phyloP scores from a whole-genome alignment of 495 filamentous ascomycete genomes.

The Alectoria sarmentosa region DNA sequence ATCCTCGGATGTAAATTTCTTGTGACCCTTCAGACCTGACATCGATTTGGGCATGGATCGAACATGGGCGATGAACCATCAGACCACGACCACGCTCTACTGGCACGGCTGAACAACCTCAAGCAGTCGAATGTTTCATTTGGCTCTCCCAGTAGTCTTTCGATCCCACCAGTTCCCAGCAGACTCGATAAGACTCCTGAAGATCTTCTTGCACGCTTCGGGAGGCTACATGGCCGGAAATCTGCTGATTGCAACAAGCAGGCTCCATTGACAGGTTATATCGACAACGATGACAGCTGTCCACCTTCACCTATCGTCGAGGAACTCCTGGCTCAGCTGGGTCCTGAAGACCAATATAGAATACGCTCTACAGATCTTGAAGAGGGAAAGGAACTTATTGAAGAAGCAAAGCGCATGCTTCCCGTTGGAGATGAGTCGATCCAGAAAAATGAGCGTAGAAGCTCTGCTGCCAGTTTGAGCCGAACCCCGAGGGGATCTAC shows the following conservation, averaged over 20 bases:
- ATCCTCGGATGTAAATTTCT: no score
- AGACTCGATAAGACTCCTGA: conserved; percentile 21
- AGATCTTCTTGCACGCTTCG: conserved; percentile 31
- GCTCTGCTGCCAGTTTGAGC: not conserved
- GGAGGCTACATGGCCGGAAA: conserved; percentile 26
- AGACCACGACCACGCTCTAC: conserved; percentile 29
- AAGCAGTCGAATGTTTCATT: conserved; percentile 31
- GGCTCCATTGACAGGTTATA: not conserved
- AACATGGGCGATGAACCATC: conserved; percentile 26
- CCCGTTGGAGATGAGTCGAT: not conserved
- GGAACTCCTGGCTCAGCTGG: conserved; percentile 34
- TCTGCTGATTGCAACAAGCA: conserved; percentile 6
- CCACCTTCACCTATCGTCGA: conserved; percentile 29
- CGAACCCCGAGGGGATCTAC: not conserved
- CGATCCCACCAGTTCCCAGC: conserved; percentile 3
- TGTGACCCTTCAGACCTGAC: no score
- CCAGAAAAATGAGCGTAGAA: not conserved
- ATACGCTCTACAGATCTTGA: conserved; percentile 28
- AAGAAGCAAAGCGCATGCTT: conserved; percentile 27
- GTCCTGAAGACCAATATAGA: conserved; percentile 31
- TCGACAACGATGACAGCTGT: conserved; percentile 23
- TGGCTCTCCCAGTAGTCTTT: conserved; percentile 6
- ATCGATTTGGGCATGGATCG: not conserved
- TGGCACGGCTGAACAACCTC: conserved; percentile 35
- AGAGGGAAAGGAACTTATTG: conserved; percentile 28